Percentiles rank a stretch among this genome's conserved stretches.
These are phyloP conservation scores for Xylariaceae sp. DNA, from an alignment of 2,329 filamentous ascomycete genomes.

Conservation along the genomic window DNA sequence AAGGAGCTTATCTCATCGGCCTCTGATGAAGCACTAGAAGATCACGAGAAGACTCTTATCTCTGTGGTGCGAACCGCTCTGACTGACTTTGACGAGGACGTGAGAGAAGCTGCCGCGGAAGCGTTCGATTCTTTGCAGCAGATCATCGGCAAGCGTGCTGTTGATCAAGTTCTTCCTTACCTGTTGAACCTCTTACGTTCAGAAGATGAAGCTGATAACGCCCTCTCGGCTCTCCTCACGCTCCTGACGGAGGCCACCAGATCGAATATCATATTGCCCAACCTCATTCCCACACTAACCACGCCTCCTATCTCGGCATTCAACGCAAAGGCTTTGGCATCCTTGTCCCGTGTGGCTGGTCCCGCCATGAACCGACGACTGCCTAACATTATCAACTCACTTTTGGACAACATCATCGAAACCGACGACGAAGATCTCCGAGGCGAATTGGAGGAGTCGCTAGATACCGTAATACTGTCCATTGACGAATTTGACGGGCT, in stretches of 20 bases:
- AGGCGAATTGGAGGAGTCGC: conserved; percentile 69
- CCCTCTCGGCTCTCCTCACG: conserved; percentile 85
- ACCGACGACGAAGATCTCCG: conserved; percentile 69
- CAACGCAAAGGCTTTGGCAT: conserved; percentile 90
- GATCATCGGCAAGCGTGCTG: conserved; percentile 86
- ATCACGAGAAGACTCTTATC: conserved; percentile 92
- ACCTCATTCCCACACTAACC: conserved; percentile 88
- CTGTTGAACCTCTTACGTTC: conserved; percentile 84
- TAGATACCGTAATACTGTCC: conserved; percentile 84
- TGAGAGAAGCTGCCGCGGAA: conserved; percentile 91
- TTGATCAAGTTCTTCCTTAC: conserved; percentile 91
- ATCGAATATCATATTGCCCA: conserved; percentile 94
- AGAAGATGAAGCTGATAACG: conserved; percentile 84
- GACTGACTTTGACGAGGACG: conserved; percentile 82
- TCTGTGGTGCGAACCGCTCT: conserved; percentile 89
- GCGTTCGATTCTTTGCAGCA: conserved; percentile 94
- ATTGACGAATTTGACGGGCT: conserved; percentile 95
- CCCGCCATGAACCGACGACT: conserved; percentile 85
- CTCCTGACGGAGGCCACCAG: conserved; percentile 88
- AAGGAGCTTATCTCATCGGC: conserved; percentile 90
- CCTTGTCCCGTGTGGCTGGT: conserved; percentile 84
- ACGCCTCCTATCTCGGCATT: conserved; percentile 87
- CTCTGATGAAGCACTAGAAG: conserved; percentile 80
- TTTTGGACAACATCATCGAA: conserved; percentile 87
- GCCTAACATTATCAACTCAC: conserved; percentile 82